Percentiles rank a stretch among this genome's conserved stretches.
Evolutionary conservation across 805 yeast species (phyloP).

Genomic region (Priceomyces fermenticarens): DNA sequence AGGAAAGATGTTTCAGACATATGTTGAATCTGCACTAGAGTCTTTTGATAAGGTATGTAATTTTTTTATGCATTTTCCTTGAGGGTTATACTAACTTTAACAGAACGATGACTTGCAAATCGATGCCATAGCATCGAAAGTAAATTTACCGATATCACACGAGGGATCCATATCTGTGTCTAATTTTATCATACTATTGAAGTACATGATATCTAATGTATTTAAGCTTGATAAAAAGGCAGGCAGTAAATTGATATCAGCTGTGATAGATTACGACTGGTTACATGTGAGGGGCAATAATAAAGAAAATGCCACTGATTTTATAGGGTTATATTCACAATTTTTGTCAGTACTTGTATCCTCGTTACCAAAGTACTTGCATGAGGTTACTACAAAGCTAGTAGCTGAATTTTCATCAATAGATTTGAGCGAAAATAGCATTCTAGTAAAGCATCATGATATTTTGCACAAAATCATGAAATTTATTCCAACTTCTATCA

Average conservation of each 20-base stretch:
- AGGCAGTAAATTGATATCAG: constrained; percentile 51
- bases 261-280: constrained; percentile 69
- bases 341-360: constrained; percentile 79
- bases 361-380: constrained; percentile 86
- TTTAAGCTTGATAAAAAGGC: constrained; percentile 61
- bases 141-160: constrained; percentile 50
- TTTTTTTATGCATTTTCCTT: not conserved
- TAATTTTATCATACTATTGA: constrained; percentile 55
- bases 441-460: constrained; percentile 48
- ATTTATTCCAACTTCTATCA: constrained; percentile 79
- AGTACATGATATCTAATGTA: constrained; percentile 59
- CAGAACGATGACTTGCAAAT: constrained; percentile 52
- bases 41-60: constrained; percentile 55
- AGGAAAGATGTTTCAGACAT: constrained; percentile 40
- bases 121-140: constrained; percentile 57
- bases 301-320: constrained; percentile 14
- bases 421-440: constrained; percentile 9
- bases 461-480: constrained; percentile 61
- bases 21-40: constrained; percentile 66
- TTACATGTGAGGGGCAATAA: constrained; percentile 28
- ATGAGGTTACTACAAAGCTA: constrained; percentile 71
- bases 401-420: constrained; percentile 52
- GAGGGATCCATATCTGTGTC: constrained; percentile 52
- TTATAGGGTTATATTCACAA: constrained; percentile 57
- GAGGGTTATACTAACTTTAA: constrained; percentile 17